A percentile compares a stretch with the other conserved stretches of the same genome.
phyloP scores from a whole-genome alignment of 495 filamentous ascomycete species.

The Penicillium argentinense region DNA sequence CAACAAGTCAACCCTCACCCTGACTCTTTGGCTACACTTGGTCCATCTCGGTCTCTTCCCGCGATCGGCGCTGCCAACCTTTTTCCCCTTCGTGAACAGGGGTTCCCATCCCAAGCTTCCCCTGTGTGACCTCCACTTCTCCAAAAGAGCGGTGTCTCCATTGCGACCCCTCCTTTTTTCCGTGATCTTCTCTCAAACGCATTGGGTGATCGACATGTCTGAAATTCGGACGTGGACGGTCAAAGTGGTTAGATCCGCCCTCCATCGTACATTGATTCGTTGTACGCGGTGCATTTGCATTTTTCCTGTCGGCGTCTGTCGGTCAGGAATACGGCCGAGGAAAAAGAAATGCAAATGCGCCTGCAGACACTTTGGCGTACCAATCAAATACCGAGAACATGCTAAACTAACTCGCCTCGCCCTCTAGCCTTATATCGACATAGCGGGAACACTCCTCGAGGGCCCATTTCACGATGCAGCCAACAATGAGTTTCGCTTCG shows the following conservation, averaged over 20 bases:
- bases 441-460: conserved; percentile 75
- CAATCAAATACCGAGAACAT: conserved; percentile 18
- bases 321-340: conserved; percentile 15
- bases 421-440: conserved; percentile 68
- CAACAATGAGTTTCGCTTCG: conserved; percentile 75
- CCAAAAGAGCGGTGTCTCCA: conserved; percentile 21
- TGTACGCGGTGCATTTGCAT: conserved; percentile 1
- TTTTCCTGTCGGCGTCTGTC: too few species aligned
- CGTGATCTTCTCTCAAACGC: neutral
- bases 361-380: too few species aligned
- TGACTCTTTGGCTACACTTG: neutral
- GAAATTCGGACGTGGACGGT: conserved; percentile 44
- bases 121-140: conserved; percentile 1
- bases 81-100: conserved; percentile 7
- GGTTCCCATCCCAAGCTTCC: neutral
- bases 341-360: conserved; percentile 2
- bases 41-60: conserved; percentile 2
- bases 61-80: conserved; percentile 18
- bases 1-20: neutral
- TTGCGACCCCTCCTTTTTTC: neutral
- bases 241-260: conserved; percentile 38
- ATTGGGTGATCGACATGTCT: conserved; percentile 30
- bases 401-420: conserved; percentile 2
- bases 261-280: conserved; percentile 6
- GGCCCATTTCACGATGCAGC: conserved; percentile 74